Percentiles rank a stretch among this genome's conserved stretches.
phyloP scores from a whole-genome alignment of 345 rosid genomes.

The Anacardium occidentale region DNA sequence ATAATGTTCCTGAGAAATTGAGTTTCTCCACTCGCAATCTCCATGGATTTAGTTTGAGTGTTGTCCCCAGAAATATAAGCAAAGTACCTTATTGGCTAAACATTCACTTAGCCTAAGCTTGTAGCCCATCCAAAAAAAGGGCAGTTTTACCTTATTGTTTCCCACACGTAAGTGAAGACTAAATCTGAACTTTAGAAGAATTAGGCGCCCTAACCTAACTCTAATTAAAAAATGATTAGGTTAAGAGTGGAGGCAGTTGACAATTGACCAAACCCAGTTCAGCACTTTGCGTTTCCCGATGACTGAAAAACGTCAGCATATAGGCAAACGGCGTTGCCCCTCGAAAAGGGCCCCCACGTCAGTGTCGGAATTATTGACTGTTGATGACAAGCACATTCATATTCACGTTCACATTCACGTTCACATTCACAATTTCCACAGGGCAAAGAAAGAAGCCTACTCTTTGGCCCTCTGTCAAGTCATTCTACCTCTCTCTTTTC shows the following conservation, averaged over 20 bases:
- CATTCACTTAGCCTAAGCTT: conserved; percentile 18
- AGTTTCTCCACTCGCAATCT: too few relatives aligned
- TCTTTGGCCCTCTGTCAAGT: neutral
- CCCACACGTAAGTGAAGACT: conserved; percentile 13
- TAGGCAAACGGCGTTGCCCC: conserved; percentile 9
- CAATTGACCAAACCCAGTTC: conserved; percentile 11
- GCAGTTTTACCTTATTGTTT: neutral
- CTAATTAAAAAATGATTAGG: conserved; percentile 18
- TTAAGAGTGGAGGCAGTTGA: conserved; percentile 21
- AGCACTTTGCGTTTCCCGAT: neutral
- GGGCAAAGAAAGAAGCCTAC: neutral
- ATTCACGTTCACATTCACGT: neutral
- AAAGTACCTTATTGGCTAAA: conserved; percentile 11
- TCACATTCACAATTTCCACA: neutral
- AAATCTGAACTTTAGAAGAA: conserved; percentile 14
- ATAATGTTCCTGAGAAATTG: too few relatives aligned
- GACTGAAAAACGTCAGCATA: conserved; percentile 18
- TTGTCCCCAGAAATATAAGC: conserved; percentile 33
- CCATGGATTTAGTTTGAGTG: conserved; percentile 16
- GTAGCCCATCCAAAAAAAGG: neutral
- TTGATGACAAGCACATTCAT: neutral
- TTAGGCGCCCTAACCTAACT: conserved; percentile 32
- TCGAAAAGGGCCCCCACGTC: conserved; percentile 25
- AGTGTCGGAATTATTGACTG: conserved; percentile 29
- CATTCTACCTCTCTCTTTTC: conserved; percentile 13